phyloP scores from a whole-genome alignment of 306 rosid species.

The Comarum palustre region DNA sequence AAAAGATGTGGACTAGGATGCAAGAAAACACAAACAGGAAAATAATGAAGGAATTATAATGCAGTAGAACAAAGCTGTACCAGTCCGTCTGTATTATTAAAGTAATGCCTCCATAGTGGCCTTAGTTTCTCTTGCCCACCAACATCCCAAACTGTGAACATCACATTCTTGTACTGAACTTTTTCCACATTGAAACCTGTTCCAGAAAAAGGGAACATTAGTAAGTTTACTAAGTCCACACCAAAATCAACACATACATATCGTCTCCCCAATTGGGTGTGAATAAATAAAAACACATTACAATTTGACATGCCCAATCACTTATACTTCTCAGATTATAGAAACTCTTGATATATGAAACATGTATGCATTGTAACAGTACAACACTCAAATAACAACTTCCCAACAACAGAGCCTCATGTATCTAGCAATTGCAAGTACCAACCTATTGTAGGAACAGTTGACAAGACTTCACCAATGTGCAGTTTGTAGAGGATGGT shows the following conservation, averaged over 20 bases:
- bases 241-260: neutral
- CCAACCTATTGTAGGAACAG: slow-evolving; percentile 89
- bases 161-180: slow-evolving; percentile 93
- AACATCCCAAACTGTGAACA: slow-evolving; percentile 97
- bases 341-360: neutral
- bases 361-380: neutral
- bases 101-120: slow-evolving; percentile 98
- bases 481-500: slow-evolving; percentile 87
- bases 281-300: neutral
- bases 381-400: neutral
- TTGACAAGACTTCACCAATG: slow-evolving; percentile 87
- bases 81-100: slow-evolving; percentile 87
- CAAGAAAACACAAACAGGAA: slow-evolving; percentile 1
- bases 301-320: neutral
- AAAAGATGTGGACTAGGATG: neutral
- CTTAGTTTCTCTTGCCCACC: slow-evolving; percentile 96
- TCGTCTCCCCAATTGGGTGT: neutral
- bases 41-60: neutral
- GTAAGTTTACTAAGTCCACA: neutral
- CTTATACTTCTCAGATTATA: neutral
- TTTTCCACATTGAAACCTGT: slow-evolving; percentile 96
- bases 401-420: neutral
- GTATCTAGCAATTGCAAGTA: slow-evolving; percentile 5
- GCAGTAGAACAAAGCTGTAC: slow-evolving; percentile 34
- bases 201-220: slow-evolving; percentile 14